These are phyloP conservation scores for Cladobotryum mycophilum DNA, from an alignment of 2,329 filamentous ascomycete species.

Conservation along the genomic window DNA sequence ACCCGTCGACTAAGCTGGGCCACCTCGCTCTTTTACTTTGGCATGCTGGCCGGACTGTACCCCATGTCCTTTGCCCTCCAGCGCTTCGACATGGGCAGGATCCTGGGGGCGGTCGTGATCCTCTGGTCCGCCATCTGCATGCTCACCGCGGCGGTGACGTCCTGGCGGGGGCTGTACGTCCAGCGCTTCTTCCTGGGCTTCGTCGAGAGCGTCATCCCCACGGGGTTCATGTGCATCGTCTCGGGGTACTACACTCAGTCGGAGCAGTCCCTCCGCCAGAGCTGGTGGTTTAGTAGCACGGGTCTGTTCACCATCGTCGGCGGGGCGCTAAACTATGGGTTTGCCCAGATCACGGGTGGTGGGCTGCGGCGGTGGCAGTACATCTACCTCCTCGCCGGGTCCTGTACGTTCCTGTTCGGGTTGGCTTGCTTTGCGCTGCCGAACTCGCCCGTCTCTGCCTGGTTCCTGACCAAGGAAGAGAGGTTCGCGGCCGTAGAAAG, in stretches of 20 bases:
- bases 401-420: conserved; percentile 58
- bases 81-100: conserved; percentile 57
- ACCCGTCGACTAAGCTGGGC: conserved; percentile 69
- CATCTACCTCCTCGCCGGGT: conserved; percentile 61
- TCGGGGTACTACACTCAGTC: conserved; percentile 57
- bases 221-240: conserved; percentile 59
- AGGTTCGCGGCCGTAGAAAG: conserved; percentile 58
- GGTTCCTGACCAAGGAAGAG: conserved; percentile 61
- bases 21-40: conserved; percentile 74
- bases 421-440: conserved; percentile 60
- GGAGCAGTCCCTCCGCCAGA: conserved; percentile 59
- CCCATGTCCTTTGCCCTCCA: conserved; percentile 68
- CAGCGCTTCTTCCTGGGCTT: conserved; percentile 62
- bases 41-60: conserved; percentile 68
- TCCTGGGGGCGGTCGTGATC: conserved; percentile 57
- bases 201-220: conserved; percentile 59
- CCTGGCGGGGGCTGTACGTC: conserved; percentile 56
- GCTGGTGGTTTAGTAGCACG: conserved; percentile 59
- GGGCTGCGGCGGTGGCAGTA: conserved; percentile 60
- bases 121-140: conserved; percentile 63
- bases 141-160: conserved; percentile 60
- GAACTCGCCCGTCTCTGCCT: conserved; percentile 59
- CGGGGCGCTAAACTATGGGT: conserved; percentile 59
- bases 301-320: conserved; percentile 59
- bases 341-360: conserved; percentile 54